phyloP scores from a whole-genome alignment of 345 rosid species.

The Erucastrum elatum region DNA sequence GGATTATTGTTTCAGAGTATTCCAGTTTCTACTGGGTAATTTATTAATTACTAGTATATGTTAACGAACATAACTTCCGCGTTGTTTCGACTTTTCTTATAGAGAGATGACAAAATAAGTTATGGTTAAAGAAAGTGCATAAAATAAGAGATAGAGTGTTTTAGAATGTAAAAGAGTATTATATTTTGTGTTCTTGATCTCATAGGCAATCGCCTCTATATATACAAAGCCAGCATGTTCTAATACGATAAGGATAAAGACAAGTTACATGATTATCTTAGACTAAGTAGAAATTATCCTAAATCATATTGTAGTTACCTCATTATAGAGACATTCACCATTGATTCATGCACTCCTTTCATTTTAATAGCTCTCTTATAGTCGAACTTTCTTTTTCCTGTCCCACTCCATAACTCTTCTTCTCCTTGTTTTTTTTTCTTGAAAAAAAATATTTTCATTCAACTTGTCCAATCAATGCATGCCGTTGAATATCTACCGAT shows the following conservation, averaged over 20 bases:
- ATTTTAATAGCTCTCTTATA: constrained; percentile 28
- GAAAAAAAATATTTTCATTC: background rate
- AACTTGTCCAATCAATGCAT: constrained; percentile 38
- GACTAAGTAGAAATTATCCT: no score
- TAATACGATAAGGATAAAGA: no score
- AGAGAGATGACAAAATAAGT: constrained; percentile 23
- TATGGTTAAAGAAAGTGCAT: constrained; percentile 35
- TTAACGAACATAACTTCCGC: constrained; percentile 27
- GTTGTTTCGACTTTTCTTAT: constrained; percentile 6
- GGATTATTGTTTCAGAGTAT: background rate
- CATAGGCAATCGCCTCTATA: no score
- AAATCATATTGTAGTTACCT: no score
- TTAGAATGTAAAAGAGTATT: no score
- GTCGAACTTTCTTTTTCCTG: constrained; percentile 16
- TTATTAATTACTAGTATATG: background rate
- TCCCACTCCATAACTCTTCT: constrained; percentile 34
- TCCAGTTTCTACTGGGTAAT: background rate
- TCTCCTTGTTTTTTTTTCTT: background rate
- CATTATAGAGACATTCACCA: constrained; percentile 24
- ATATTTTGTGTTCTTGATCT: no score
- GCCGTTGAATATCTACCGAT: constrained; percentile 23
- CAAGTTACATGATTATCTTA: no score
- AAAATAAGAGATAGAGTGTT: constrained; percentile 25
- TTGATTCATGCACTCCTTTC: constrained; percentile 41
- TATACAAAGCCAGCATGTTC: no score